Base-by-base conservation (phyloP, 768 basidiomycete species). In the Leccinellum luteum region DNA sequence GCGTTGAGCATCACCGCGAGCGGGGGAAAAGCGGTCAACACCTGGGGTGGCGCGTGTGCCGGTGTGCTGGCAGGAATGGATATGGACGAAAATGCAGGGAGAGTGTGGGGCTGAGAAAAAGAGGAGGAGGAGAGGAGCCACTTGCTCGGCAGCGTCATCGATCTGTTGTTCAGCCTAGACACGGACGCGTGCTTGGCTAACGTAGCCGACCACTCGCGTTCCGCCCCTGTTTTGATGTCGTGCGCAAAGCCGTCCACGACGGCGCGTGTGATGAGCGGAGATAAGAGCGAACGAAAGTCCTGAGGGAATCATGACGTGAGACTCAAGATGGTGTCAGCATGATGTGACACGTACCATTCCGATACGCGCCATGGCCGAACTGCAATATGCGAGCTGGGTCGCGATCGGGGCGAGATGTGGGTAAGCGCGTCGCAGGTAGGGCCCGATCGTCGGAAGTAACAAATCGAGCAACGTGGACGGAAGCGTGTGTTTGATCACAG, bases 301-400 rank as follows among this genome's bases (percentile, higher is more conserved):
- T 72, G 31, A 6, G 31, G 45, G 19, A 28, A 27, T 54, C 12
- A 4, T 31, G 17, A 48, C 10, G 28, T 45, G 58, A 59, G 7
- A 21, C 23, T 12, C 30, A 17, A 31, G 31, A 15, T 15, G 15
- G 21, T 14, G 31, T 32, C 28, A 19, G 25, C 28, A 52, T n/a
- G 23, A 47, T 25, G 23, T 17, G 43, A 27, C 47, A 62, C 72
- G 9, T 43, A 72, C 95, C 64, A 96, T 80, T 0, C 96, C 96
- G 15, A 96, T 82, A n/a, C 94, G 85, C 0, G 92, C 81, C 66
- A 97, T 97, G 1, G 94, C 94, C 17, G 86, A 85, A 8, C 94
- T 86, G 69, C 95, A 97, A 73, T 98, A 98, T 13, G 90, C 89
- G 47, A 98, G 81, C 65, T 98, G 96, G 0, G 94, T 96, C 57